Percentiles rank a stretch among this genome's conserved stretches.
Conservation (phyloP, 2,329 filamentous ascomycete genomes). For the Drechslerella coelobrocha region DNA sequence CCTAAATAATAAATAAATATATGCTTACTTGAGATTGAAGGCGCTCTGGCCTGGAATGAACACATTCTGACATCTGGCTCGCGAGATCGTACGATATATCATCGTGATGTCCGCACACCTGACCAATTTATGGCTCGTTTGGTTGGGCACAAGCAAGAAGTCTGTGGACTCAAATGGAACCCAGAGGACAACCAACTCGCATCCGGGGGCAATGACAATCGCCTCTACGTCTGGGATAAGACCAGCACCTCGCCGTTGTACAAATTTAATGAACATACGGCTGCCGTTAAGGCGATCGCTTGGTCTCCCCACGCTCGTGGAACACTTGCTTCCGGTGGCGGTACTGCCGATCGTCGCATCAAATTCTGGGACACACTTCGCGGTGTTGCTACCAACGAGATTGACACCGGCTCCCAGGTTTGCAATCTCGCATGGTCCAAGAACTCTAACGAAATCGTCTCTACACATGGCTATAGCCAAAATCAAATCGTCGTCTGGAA, state of each 20-base stretch:
- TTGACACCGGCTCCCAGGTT: constrained; percentile 98
- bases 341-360: constrained; percentile 93
- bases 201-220: constrained; percentile 97
- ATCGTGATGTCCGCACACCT: constrained; percentile 90
- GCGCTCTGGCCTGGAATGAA: constrained; percentile 92
- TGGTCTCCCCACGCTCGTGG: constrained; percentile 97
- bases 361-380: constrained; percentile 96
- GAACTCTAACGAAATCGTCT: constrained; percentile 96
- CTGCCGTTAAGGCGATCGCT: constrained; percentile 94
- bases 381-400: constrained; percentile 80
- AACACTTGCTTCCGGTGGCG: constrained; percentile 91
- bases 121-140: constrained; percentile 88
- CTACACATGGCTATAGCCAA: constrained; percentile 94
- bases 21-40: constrained; percentile 45
- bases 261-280: constrained; percentile 93
- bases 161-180: constrained; percentile 97
- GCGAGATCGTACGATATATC: constrained; percentile 89
- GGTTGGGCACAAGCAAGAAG: constrained; percentile 95
- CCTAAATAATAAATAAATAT: neutral
- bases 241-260: constrained; percentile 88
- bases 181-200: constrained; percentile 93
- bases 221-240: constrained; percentile 98
- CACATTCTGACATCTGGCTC: constrained; percentile 97
- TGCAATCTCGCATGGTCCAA: constrained; percentile 98
- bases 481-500: constrained; percentile 99